phyloP scores from a whole-genome alignment of 2,329 filamentous ascomycete species.

The Ascosphaera aggregata region DNA sequence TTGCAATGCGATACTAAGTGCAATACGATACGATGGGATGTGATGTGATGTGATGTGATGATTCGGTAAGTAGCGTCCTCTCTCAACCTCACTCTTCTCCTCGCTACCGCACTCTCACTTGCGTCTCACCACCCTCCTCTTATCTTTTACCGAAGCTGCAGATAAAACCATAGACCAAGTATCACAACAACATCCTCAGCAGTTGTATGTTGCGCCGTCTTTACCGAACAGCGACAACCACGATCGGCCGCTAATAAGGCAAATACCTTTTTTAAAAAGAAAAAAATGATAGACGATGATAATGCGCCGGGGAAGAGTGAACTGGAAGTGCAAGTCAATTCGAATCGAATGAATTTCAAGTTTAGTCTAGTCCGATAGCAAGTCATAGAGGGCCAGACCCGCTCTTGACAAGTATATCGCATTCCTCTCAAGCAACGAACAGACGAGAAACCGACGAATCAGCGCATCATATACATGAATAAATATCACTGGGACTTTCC shows the following conservation, averaged over 20 bases:
- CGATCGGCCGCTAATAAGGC: too few species aligned
- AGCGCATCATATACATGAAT: too few species aligned
- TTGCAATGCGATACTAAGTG: constrained; percentile 24
- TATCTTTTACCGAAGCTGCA: background rate
- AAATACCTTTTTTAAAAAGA: too few species aligned
- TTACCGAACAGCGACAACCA: background rate
- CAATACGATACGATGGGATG: too few species aligned
- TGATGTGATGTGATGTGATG: too few species aligned
- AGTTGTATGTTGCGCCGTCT: background rate
- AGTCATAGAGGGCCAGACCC: background rate
- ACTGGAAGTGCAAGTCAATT: too few species aligned
- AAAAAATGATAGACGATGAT: too few species aligned
- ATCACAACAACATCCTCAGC: background rate
- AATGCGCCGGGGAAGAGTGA: background rate
- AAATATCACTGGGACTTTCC: too few species aligned
- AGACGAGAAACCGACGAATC: background rate
- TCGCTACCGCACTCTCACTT: background rate
- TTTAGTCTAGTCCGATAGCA: too few species aligned
- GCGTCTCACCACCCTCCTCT: background rate
- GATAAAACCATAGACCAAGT: background rate
- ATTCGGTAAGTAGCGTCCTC: too few species aligned
- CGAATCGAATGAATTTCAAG: too few species aligned
- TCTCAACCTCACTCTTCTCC: background rate
- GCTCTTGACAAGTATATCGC: background rate
- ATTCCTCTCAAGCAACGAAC: background rate